phyloP scores from a whole-genome alignment of 2,329 filamentous ascomycete genomes.

The Curvularia eragrostidis region DNA sequence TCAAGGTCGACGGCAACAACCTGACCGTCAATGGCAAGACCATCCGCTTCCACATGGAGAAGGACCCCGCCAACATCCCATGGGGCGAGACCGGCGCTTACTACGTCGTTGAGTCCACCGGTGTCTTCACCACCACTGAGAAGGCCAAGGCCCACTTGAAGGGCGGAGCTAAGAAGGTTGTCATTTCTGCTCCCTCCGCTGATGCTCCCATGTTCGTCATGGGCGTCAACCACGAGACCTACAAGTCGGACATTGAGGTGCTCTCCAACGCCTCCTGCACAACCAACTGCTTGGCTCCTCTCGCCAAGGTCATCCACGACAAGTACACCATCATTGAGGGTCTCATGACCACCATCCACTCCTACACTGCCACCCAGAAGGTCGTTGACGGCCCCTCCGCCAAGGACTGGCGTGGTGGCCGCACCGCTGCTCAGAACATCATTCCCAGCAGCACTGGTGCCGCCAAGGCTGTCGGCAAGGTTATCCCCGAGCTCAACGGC shows the following conservation, averaged over 20 bases:
- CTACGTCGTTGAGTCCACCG: conserved; percentile 97
- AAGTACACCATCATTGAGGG: conserved; percentile 97
- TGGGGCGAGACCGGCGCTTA: conserved; percentile 86
- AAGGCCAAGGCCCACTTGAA: conserved; percentile 94
- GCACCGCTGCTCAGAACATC: conserved; percentile 99
- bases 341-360: conserved; percentile 99
- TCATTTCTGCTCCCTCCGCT: conserved; percentile 84
- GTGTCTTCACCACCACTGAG: conserved; percentile 98
- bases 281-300: conserved; percentile 99
- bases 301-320: conserved; percentile 99
- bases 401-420: conserved; percentile 99
- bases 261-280: conserved; percentile 99
- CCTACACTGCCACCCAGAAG: conserved; percentile 99
- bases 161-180: conserved; percentile 95
- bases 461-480: conserved; percentile 99
- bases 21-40: conserved; percentile 93
- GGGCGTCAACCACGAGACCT: conserved; percentile 95
- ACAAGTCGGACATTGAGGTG: conserved; percentile 88
- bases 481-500: conserved; percentile 96
- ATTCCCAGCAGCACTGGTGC: conserved; percentile 99
- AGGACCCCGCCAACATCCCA: conserved; percentile 86
- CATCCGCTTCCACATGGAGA: conserved; percentile 93
- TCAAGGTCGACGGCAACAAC: conserved; percentile 74
- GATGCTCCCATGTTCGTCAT: conserved; percentile 99
- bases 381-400: conserved; percentile 95